Evolutionary conservation across 1,284 basidiomycete species (phyloP).

Genomic region (Pascua guehoae): DNA sequence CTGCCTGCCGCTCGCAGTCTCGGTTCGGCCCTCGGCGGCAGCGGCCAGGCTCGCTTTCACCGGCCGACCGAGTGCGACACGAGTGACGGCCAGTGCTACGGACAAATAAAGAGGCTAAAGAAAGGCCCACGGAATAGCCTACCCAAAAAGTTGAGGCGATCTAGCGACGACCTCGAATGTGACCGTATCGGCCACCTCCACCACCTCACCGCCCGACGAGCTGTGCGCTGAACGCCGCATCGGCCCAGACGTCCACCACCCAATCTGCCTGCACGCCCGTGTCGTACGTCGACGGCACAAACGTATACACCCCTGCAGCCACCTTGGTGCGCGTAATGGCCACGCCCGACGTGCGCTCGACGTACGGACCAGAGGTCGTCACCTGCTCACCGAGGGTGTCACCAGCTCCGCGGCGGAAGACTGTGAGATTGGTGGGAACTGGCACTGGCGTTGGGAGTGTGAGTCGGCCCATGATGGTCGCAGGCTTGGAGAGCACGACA

Average conservation of each 20-base stretch:
- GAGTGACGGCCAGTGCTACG: too few relatives aligned
- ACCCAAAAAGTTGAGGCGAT: not conserved
- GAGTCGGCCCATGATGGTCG: slow-evolving; percentile 56
- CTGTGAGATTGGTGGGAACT: slow-evolving; percentile 45
- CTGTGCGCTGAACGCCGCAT: slow-evolving; percentile 39
- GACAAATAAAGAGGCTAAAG: too few relatives aligned
- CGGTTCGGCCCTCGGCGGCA: too few relatives aligned
- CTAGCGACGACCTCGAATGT: not conserved
- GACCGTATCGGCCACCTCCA: not conserved
- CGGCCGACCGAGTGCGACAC: too few relatives aligned
- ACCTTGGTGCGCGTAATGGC: slow-evolving; percentile 58
- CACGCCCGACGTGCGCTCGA: slow-evolving; percentile 66
- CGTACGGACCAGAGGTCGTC: slow-evolving; percentile 71
- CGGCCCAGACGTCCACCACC: slow-evolving; percentile 58
- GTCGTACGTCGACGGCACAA: slow-evolving; percentile 69
- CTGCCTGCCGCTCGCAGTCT: too few relatives aligned
- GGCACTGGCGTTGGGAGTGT: slow-evolving; percentile 16
- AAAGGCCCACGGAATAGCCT: too few relatives aligned
- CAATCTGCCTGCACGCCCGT: slow-evolving; percentile 60
- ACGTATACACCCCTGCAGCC: slow-evolving; percentile 62
- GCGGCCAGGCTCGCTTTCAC: too few relatives aligned
- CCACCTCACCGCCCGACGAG: slow-evolving; percentile 4
- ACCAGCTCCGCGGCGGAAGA: slow-evolving; percentile 36
- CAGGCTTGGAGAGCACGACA: slow-evolving; percentile 56
- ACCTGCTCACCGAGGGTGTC: slow-evolving; percentile 53